Percentiles rank a stretch among this genome's conserved stretches.
phyloP scores from a whole-genome alignment of 2,329 filamentous ascomycete genomes.

The Diplodia mutila region DNA sequence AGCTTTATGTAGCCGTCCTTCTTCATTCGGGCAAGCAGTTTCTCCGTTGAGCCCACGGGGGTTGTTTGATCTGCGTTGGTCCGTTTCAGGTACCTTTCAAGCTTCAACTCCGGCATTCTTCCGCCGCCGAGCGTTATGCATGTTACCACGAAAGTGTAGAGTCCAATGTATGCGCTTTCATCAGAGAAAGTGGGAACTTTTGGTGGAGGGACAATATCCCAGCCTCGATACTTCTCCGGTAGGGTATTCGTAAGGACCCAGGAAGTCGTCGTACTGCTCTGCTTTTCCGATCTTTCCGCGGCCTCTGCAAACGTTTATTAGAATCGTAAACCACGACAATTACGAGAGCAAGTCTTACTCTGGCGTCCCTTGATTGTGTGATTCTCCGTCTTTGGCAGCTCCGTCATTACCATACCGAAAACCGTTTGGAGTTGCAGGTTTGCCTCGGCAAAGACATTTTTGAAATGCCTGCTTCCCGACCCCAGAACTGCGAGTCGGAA shows the following conservation, averaged over 20 bases:
- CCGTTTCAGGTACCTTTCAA: conserved; percentile 74
- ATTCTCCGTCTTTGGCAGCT: conserved; percentile 81
- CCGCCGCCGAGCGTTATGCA: conserved; percentile 75
- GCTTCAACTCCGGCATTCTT: conserved; percentile 73
- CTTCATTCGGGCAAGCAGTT: conserved; percentile 72
- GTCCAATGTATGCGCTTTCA: conserved; percentile 78
- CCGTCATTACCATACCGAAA: conserved; percentile 92
- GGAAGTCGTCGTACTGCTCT: conserved; percentile 57
- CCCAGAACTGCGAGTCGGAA: conserved; percentile 65
- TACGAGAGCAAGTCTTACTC: conserved; percentile 53
- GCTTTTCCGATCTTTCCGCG: conserved; percentile 57
- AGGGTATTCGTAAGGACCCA: conserved; percentile 80
- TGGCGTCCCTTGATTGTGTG: conserved; percentile 78
- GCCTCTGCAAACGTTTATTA: conserved; percentile 42
- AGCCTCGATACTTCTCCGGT: conserved; percentile 65
- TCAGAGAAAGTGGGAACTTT: conserved; percentile 65
- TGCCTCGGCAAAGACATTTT: conserved; percentile 73
- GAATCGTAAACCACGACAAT: background rate
- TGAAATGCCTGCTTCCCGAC: conserved; percentile 70
- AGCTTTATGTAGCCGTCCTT: conserved; percentile 83
- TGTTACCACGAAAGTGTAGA: conserved; percentile 80
- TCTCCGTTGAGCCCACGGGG: conserved; percentile 73
- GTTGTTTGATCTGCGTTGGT: conserved; percentile 77
- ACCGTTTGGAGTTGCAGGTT: conserved; percentile 70
- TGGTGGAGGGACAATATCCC: conserved; percentile 70